phyloP scores from a whole-genome alignment of 768 basidiomycete genomes.

The Calocybe cyanea region DNA sequence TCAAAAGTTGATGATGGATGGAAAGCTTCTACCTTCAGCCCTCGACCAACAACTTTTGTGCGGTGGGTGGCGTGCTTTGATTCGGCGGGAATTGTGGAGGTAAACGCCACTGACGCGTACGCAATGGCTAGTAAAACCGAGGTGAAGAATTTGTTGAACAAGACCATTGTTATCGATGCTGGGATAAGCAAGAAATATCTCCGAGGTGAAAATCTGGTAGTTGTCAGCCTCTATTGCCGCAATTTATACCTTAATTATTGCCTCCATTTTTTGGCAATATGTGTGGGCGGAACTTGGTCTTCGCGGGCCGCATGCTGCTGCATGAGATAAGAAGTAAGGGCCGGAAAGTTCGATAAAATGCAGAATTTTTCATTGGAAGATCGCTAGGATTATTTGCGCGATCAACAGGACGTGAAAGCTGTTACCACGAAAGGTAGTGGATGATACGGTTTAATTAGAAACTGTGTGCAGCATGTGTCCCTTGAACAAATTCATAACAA shows the following conservation, averaged over 20 bases:
- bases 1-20: constrained; percentile 34
- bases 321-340: constrained; percentile 1
- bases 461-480: too few species aligned
- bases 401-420: background rate
- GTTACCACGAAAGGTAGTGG: too few species aligned
- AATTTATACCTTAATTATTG: background rate
- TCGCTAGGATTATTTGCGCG: background rate
- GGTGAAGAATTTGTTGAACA: constrained; percentile 26
- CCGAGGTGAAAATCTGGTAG: background rate
- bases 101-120: constrained; percentile 22
- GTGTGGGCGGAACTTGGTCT: constrained; percentile 1
- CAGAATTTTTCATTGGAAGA: background rate
- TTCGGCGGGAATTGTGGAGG: constrained; percentile 23
- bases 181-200: background rate
- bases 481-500: background rate
- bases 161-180: constrained; percentile 16
- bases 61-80: constrained; percentile 31
- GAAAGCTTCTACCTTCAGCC: constrained; percentile 29
- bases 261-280: background rate
- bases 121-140: constrained; percentile 25
- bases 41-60: constrained; percentile 23
- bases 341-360: background rate
- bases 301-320: background rate
- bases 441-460: too few species aligned
- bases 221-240: background rate